Conservation (phyloP, 371 early-diverging fungal species). For the Phascolomyces articulosus region DNA sequence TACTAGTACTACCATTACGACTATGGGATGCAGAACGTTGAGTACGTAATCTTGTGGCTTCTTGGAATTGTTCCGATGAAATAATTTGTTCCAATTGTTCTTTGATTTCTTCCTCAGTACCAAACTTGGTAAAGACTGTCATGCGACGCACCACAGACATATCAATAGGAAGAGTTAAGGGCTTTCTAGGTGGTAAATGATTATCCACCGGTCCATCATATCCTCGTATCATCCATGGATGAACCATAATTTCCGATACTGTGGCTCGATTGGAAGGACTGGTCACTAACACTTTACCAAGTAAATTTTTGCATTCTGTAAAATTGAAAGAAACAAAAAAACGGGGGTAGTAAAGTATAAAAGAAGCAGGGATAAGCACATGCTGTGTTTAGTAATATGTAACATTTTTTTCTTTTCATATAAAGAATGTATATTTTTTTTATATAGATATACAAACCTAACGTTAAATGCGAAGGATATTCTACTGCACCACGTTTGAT, state of each 20-base stretch:
- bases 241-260: slow-evolving; percentile 71
- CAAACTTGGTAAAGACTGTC: slow-evolving; percentile 83
- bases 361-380: too few species aligned
- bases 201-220: slow-evolving; percentile 67
- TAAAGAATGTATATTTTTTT: neutral
- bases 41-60: slow-evolving; percentile 18
- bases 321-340: too few species aligned
- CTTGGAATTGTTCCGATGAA: slow-evolving; percentile 25
- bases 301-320: slow-evolving; percentile 74
- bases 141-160: slow-evolving; percentile 73
- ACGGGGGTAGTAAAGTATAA: too few species aligned
- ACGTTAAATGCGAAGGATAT: slow-evolving; percentile 82
- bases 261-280: slow-evolving; percentile 71
- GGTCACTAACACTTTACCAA: slow-evolving; percentile 79
- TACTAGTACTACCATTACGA: slow-evolving; percentile 5
- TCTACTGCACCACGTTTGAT: slow-evolving; percentile 81
- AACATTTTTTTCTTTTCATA: too few species aligned
- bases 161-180: slow-evolving; percentile 71
- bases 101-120: slow-evolving; percentile 70
- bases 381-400: too few species aligned
- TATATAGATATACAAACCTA: slow-evolving; percentile 58
- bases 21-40: slow-evolving; percentile 11
- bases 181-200: slow-evolving; percentile 64
- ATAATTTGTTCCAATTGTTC: slow-evolving; percentile 58
- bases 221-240: slow-evolving; percentile 86